Conservation (phyloP, 345 rosid species). For the Nasturtium officinale region DNA sequence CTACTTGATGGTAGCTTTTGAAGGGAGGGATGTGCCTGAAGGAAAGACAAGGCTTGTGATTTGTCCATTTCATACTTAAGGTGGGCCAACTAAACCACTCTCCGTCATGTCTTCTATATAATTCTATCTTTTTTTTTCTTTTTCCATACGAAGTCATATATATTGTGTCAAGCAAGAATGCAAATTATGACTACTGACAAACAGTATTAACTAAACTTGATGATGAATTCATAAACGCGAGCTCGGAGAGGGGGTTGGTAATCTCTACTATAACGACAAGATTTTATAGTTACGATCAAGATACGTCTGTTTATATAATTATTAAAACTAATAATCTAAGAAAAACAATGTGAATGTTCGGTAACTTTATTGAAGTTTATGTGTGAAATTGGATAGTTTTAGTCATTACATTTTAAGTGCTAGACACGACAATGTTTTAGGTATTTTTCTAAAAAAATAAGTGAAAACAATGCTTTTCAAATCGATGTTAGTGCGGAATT, state of each 20-base stretch:
- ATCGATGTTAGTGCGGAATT: slow-evolving; percentile 16
- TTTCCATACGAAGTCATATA: slow-evolving; percentile 2
- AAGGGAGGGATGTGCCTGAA: slow-evolving; percentile 38
- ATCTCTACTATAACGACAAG: too few species aligned
- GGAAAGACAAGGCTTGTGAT: slow-evolving; percentile 42
- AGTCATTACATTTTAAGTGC: not conserved
- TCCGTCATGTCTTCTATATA: slow-evolving; percentile 12
- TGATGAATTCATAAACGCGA: too few species aligned
- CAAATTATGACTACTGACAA: too few species aligned
- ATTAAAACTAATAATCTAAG: not conserved
- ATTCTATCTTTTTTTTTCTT: not conserved
- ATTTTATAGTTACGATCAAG: not conserved
- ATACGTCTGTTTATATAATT: not conserved
- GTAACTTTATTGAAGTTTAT: not conserved
- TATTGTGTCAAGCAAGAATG: not conserved
- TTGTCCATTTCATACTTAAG: slow-evolving; percentile 44
- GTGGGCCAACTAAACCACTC: slow-evolving; percentile 35
- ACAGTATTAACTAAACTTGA: too few species aligned
- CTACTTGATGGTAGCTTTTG: slow-evolving; percentile 37
- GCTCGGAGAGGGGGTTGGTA: too few species aligned
- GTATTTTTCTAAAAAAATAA: not conserved
- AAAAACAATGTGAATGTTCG: not conserved
- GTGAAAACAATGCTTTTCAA: not conserved
- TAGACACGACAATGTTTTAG: not conserved
- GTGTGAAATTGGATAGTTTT: not conserved